Conservation (phyloP, 441 rosid genomes). For the Pelargonium australe region DNA sequence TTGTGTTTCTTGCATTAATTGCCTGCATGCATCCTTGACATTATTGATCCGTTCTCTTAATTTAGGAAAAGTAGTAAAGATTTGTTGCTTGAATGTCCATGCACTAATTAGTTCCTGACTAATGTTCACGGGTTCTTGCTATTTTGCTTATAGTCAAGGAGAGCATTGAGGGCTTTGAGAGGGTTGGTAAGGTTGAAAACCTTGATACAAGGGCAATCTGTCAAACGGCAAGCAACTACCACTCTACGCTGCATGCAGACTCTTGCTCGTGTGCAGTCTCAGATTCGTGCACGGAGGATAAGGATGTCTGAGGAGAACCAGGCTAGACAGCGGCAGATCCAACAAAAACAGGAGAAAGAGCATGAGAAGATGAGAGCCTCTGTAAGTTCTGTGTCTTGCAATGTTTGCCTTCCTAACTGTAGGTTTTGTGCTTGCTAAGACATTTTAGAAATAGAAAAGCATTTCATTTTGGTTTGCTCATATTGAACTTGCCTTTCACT, state of each 20-base stretch:
- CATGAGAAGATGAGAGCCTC: slow-evolving; percentile 43
- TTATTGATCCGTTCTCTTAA: too few relatives aligned
- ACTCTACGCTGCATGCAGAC: slow-evolving; percentile 84
- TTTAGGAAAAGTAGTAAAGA: too few relatives aligned
- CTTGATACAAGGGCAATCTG: slow-evolving; percentile 60
- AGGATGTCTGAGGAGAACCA: slow-evolving; percentile 78
- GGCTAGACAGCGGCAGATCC: slow-evolving; percentile 62
- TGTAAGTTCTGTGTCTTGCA: slow-evolving; percentile 28
- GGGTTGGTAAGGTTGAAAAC: slow-evolving; percentile 80
- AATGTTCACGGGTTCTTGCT: too few relatives aligned
- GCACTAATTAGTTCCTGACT: too few relatives aligned
- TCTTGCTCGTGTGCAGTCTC: slow-evolving; percentile 74
- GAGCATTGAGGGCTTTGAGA: slow-evolving; percentile 76
- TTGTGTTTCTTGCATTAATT: too few relatives aligned
- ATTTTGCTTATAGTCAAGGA: slow-evolving; percentile 50
- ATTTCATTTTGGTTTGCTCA: too few relatives aligned
- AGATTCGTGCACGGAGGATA: slow-evolving; percentile 63
- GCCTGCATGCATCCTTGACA: too few relatives aligned
- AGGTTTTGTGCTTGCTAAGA: too few relatives aligned
- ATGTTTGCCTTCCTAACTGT: too few relatives aligned
- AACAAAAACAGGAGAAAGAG: slow-evolving; percentile 51
- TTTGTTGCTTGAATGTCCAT: too few relatives aligned
- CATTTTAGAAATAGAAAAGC: too few relatives aligned
- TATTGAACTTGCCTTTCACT: too few relatives aligned
- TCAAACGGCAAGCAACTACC: slow-evolving; percentile 66